These are phyloP conservation scores for Castanospermum australe DNA, from an alignment of 306 rosid species.

Conservation along the genomic window DNA sequence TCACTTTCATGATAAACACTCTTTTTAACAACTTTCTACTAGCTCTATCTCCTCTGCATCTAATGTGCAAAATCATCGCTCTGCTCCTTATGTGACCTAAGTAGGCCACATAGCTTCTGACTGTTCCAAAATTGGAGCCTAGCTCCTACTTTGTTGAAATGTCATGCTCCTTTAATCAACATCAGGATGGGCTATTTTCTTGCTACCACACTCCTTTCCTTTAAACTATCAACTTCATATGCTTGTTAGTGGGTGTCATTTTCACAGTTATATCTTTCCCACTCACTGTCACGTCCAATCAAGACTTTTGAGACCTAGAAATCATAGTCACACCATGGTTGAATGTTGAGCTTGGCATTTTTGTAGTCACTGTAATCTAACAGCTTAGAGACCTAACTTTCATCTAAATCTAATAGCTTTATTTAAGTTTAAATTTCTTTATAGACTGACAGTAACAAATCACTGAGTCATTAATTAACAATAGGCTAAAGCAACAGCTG, in stretches of 20 bases:
- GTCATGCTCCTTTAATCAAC: constrained; percentile 14
- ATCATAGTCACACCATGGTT: constrained; percentile 11
- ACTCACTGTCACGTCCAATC: constrained; percentile 29
- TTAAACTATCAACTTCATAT: constrained; percentile 41
- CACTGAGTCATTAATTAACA: not conserved
- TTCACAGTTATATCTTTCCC: constrained; percentile 43
- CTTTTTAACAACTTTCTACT: constrained; percentile 8
- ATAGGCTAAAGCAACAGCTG: not conserved
- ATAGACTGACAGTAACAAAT: not conserved
- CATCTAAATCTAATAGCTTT: not conserved
- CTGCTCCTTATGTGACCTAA: constrained; percentile 20
- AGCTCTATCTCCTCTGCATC: not conserved
- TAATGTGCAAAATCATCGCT: constrained; percentile 8
- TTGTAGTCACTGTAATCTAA: not conserved
- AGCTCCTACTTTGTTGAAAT: constrained; percentile 33
- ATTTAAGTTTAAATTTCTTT: not conserved
- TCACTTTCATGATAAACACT: constrained; percentile 25
- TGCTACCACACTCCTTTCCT: constrained; percentile 25
- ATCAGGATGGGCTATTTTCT: constrained; percentile 30
- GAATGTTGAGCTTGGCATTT: not conserved
- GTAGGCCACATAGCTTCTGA: constrained; percentile 13
- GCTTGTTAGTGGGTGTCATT: constrained; percentile 43
- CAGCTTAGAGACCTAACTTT: not conserved
- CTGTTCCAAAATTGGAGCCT: constrained; percentile 32
- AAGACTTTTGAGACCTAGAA: constrained; percentile 17